Percentiles rank a stretch among this genome's conserved stretches.
These are phyloP conservation scores for Ophiognomonia clavigignenti-juglandacearum DNA, from an alignment of 2,329 filamentous ascomycete species.

Conservation along the genomic window DNA sequence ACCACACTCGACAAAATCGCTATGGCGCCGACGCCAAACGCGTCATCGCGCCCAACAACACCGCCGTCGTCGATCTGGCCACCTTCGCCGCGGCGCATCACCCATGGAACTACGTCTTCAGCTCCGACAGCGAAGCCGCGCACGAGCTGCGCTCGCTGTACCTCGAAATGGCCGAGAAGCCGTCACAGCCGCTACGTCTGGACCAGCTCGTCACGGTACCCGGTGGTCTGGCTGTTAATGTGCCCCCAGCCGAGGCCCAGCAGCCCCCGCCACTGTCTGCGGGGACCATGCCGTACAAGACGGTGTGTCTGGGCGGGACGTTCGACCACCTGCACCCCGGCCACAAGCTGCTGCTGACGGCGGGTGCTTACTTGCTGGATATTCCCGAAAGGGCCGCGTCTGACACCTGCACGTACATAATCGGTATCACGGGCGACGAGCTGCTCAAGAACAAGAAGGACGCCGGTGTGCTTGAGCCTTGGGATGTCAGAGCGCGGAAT, in stretches of 20 bases:
- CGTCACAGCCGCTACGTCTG: slow-evolving; percentile 41
- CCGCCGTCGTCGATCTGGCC: slow-evolving; percentile 43
- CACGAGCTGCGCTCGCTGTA: slow-evolving; percentile 51
- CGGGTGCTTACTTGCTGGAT: slow-evolving; percentile 67
- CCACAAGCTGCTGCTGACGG: slow-evolving; percentile 94
- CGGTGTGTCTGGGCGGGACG: slow-evolving; percentile 82
- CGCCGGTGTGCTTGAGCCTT: slow-evolving; percentile 73
- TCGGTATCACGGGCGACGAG: slow-evolving; percentile 86
- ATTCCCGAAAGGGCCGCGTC: slow-evolving; percentile 36
- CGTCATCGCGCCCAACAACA: slow-evolving; percentile 38
- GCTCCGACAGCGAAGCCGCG: slow-evolving; percentile 60
- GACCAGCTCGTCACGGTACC: slow-evolving; percentile 47
- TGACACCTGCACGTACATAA: slow-evolving; percentile 56
- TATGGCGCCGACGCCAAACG: slow-evolving; percentile 30
- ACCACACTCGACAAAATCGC: slow-evolving; percentile 43
- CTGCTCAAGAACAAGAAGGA: slow-evolving; percentile 87
- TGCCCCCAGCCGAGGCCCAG: slow-evolving; percentile 18
- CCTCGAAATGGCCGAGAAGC: slow-evolving; percentile 40
- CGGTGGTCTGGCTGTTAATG: slow-evolving; percentile 45
- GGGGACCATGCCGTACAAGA: slow-evolving; percentile 39
- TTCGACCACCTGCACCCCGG: slow-evolving; percentile 95
- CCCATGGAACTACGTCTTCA: slow-evolving; percentile 62
- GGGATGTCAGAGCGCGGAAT: slow-evolving; percentile 65
- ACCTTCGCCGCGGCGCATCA: slow-evolving; percentile 49
- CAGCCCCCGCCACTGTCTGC: slow-evolving; percentile 18